Evolutionary conservation across 805 yeast genomes (phyloP).

Genomic region (Pichia kluyveri): DNA sequence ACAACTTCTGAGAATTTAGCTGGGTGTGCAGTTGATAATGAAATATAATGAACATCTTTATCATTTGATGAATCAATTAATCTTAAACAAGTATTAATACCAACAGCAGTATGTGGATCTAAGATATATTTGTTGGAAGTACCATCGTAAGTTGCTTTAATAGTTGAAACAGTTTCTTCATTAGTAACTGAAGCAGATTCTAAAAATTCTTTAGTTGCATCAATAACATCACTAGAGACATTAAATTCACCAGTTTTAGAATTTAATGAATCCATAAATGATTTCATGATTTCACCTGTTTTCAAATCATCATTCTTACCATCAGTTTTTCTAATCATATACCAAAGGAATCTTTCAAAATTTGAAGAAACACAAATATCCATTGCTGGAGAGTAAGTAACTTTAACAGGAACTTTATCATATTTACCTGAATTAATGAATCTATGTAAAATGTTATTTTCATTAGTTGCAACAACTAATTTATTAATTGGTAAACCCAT

Average conservation of each 20-base stretch:
- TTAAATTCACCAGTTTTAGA: slow-evolving; percentile 57
- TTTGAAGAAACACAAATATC: slow-evolving; percentile 92
- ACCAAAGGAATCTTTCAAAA: slow-evolving; percentile 95
- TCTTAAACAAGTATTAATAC: slow-evolving; percentile 69
- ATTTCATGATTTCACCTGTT: slow-evolving; percentile 66
- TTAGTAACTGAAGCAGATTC: slow-evolving; percentile 76
- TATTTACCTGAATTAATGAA: slow-evolving; percentile 82
- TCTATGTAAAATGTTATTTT: slow-evolving; percentile 90
- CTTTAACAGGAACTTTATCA: slow-evolving; percentile 71
- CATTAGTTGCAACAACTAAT: slow-evolving; percentile 90
- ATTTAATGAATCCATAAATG: slow-evolving; percentile 77
- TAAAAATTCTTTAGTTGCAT: slow-evolving; percentile 60
- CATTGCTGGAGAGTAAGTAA: slow-evolving; percentile 97
- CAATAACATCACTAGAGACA: slow-evolving; percentile 57
- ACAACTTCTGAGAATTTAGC: slow-evolving; percentile 98
- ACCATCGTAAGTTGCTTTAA: slow-evolving; percentile 54
- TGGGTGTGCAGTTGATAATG: slow-evolving; percentile 96
- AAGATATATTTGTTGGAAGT: slow-evolving; percentile 63
- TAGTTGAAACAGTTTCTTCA: slow-evolving; percentile 69
- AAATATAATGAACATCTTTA: slow-evolving; percentile 42
- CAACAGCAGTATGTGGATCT: slow-evolving; percentile 97
- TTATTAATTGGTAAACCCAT: slow-evolving; percentile 92
- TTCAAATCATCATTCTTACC: slow-evolving; percentile 46
- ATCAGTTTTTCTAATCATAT: slow-evolving; percentile 66
- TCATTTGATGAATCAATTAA: slow-evolving; percentile 36